Percentiles rank a stretch among this genome's conserved stretches.
Evolutionary conservation across 73 alveolate species (phyloP).

Genomic region (Stentor coeruleus): DNA sequence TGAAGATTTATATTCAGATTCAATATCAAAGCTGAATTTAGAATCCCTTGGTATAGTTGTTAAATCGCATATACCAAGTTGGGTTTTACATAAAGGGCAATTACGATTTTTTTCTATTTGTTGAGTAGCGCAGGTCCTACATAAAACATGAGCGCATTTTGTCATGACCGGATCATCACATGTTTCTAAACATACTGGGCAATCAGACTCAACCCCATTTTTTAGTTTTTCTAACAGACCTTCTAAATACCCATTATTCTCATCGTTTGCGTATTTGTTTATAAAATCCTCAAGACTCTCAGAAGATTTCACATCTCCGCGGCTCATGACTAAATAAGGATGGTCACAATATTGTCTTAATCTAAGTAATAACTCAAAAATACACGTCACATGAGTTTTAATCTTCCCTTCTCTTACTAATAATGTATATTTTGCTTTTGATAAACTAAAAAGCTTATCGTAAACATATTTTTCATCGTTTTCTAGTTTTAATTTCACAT

Average conservation of each 20-base stretch:
- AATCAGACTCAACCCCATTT: conserved; percentile 34
- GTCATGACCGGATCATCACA: conserved; percentile 47
- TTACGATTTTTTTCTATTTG: conserved; percentile 31
- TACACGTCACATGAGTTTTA: conserved; percentile 35
- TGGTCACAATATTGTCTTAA: conserved; percentile 56
- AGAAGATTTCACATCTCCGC: conserved; percentile 38
- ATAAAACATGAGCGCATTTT: conserved; percentile 44
- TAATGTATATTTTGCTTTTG: conserved; percentile 38
- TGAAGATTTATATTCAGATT: conserved; percentile 30
- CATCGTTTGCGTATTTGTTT: conserved; percentile 26
- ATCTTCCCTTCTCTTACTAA: conserved; percentile 34
- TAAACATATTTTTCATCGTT: conserved; percentile 38
- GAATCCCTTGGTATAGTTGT: conserved; percentile 45
- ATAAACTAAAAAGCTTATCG: conserved; percentile 30
- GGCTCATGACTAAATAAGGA: conserved; percentile 35
- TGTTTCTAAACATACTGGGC: conserved; percentile 50
- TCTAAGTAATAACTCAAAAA: conserved; percentile 45
- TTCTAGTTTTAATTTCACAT: conserved; percentile 13
- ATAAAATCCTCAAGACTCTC: conserved; percentile 38
- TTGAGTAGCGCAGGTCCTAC: conserved; percentile 38
- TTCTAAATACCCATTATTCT: conserved; percentile 28
- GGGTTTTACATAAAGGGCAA: conserved; percentile 53
- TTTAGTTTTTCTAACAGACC: conserved; percentile 41
- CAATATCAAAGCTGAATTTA: conserved; percentile 37
- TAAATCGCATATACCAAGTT: conserved; percentile 32